Percentiles rank a stretch among this genome's conserved stretches.
Conservation (phyloP, 139 green algal species). For the Chlorella sorokiniana region DNA sequence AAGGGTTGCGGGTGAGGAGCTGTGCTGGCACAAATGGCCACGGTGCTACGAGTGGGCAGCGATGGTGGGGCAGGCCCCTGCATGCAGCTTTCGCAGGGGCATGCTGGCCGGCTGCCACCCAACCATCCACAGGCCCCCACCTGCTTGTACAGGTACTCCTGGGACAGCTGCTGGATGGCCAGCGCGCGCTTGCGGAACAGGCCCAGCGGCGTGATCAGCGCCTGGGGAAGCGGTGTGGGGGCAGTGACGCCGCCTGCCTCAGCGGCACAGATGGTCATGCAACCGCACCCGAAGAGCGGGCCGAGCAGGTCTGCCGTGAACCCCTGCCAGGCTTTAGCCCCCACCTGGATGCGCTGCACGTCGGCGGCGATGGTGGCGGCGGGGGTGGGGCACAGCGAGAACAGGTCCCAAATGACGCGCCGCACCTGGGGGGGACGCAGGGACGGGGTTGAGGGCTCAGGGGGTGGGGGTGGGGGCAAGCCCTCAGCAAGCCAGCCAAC, state of each 20-base stretch:
- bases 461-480: neutral
- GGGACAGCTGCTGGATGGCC: slow-evolving; percentile 75
- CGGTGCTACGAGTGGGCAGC: too few species aligned
- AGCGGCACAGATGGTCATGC: neutral
- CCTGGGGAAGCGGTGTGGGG: neutral
- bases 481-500: too few species aligned
- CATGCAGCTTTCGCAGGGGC: too few species aligned
- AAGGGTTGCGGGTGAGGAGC: neutral
- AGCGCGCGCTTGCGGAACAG: slow-evolving; percentile 78
- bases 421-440: slow-evolving; percentile 71
- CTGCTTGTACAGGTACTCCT: slow-evolving; percentile 78
- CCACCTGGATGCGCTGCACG: slow-evolving; percentile 15
- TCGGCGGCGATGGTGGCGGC: slow-evolving; percentile 54
- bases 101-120: too few species aligned
- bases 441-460: neutral
- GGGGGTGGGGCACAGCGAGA: slow-evolving; percentile 73
- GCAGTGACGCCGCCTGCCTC: neutral
- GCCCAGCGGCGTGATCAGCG: slow-evolving; percentile 83
- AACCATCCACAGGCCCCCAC: too few species aligned
- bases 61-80: neutral
- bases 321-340: too few species aligned
- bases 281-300: too few species aligned
- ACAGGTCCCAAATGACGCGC: slow-evolving; percentile 80
- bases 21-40: neutral
- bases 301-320: too few species aligned